These are phyloP conservation scores for Acanthamoeba pearcei DNA, from an alignment of 208 protist genomes.

Conservation along the genomic window DNA sequence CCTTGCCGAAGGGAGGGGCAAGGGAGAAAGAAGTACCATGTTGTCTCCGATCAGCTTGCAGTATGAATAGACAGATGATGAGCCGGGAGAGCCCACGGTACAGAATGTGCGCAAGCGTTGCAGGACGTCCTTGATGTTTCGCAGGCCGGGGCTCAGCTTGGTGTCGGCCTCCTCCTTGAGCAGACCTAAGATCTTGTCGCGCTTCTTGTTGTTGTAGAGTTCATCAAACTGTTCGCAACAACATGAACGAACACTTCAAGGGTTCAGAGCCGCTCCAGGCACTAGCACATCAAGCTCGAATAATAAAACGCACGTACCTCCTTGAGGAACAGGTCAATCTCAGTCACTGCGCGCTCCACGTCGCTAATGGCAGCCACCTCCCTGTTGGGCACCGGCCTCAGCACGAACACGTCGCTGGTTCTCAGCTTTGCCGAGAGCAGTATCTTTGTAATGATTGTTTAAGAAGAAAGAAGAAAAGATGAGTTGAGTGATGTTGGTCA, in stretches of 20 bases:
- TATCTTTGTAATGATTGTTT: background rate
- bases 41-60: conserved; percentile 65
- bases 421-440: conserved; percentile 39
- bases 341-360: background rate
- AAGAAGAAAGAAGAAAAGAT: background rate
- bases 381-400: conserved; percentile 44
- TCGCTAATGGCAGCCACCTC: conserved; percentile 26
- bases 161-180: conserved; percentile 57
- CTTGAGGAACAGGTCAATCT: conserved; percentile 47
- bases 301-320: background rate
- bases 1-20: background rate
- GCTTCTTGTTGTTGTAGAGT: conserved; percentile 39
- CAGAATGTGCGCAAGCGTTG: background rate
- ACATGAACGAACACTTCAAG: too few relatives aligned
- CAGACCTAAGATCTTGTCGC: conserved; percentile 49
- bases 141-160: conserved; percentile 23
- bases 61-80: conserved; percentile 4
- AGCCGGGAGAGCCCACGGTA: background rate
- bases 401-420: conserved; percentile 41
- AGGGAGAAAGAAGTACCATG: background rate
- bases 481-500: background rate
- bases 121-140: conserved; percentile 31
- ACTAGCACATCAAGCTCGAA: background rate
- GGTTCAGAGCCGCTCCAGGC: too few relatives aligned
- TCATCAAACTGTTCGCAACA: conserved; percentile 8